phyloP scores from a whole-genome alignment of 192 early-diverging fungal species.

The Coemansia sp. region DNA sequence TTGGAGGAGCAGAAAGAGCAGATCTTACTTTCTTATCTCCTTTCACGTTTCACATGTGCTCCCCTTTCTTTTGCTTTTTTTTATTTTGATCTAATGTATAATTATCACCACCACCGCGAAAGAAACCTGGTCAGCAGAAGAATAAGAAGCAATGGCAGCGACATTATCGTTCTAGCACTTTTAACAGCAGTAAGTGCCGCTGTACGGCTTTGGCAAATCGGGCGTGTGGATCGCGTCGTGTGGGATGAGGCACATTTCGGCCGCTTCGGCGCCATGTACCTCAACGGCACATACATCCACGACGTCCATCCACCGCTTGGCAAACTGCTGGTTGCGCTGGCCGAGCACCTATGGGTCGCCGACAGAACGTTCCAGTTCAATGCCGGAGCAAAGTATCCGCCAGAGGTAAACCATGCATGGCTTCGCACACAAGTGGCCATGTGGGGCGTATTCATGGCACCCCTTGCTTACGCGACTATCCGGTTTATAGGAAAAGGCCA shows the following conservation, averaged over 20 bases:
- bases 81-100: too few species aligned
- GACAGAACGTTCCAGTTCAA: constrained; percentile 10
- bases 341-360: constrained; percentile 23
- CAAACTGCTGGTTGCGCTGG: constrained; percentile 67
- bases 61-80: too few species aligned
- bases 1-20: too few species aligned
- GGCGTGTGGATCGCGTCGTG: constrained; percentile 55
- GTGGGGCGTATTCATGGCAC: not conserved
- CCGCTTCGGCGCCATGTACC: constrained; percentile 89
- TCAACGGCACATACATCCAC: constrained; percentile 89
- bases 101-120: too few species aligned
- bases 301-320: constrained; percentile 95
- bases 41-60: too few species aligned
- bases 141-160: too few species aligned
- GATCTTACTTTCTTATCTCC: not conserved
- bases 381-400: constrained; percentile 65
- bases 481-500: not conserved
- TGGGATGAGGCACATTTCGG: constrained; percentile 97
- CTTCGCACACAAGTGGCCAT: not conserved
- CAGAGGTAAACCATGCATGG: constrained; percentile 57
- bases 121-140: constrained; percentile 17
- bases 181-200: constrained; percentile 4
- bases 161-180: too few species aligned
- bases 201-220: constrained; percentile 58
- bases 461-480: not conserved